Percentiles rank a stretch among this genome's conserved stretches.
phyloP scores from a whole-genome alignment of 192 early-diverging fungal species.

The Piromyces sp. region DNA sequence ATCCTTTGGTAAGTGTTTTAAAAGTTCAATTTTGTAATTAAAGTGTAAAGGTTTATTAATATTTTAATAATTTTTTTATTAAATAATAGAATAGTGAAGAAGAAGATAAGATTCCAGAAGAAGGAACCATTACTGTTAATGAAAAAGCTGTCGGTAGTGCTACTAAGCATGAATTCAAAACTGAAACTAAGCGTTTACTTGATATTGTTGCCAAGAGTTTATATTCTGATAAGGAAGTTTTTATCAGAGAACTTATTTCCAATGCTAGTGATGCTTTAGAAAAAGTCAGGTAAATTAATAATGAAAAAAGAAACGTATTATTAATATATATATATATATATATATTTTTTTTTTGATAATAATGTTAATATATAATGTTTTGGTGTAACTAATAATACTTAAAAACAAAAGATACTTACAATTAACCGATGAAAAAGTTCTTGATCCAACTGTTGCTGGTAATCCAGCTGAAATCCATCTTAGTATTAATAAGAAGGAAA shows the following conservation, averaged over 20 bases:
- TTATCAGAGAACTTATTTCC: constrained; percentile 39
- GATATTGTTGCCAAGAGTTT: constrained; percentile 45
- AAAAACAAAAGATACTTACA: constrained; percentile 13
- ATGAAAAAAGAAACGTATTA: too few relatives aligned
- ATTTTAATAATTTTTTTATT: too few relatives aligned
- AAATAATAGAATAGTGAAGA: not conserved
- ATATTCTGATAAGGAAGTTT: constrained; percentile 47
- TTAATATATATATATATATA: too few relatives aligned
- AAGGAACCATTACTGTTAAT: not conserved
- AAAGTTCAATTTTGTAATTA: too few relatives aligned
- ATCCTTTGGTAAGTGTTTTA: not conserved
- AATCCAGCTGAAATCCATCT: constrained; percentile 41
- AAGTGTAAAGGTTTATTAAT: too few relatives aligned
- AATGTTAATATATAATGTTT: too few relatives aligned
- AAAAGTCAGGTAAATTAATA: constrained; percentile 18
- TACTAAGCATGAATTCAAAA: constrained; percentile 29
- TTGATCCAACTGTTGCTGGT: constrained; percentile 2
- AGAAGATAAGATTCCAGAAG: not conserved
- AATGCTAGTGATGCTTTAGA: constrained; percentile 48
- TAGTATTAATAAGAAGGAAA: constrained; percentile 24
- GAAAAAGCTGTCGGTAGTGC: not conserved
- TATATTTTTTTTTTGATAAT: too few relatives aligned
- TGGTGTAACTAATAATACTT: too few relatives aligned
- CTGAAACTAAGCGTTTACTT: constrained; percentile 39
- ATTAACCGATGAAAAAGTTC: constrained; percentile 12